Evolutionary conservation across 2,329 filamentous ascomycete species (phyloP).

Genomic region (Trichoderma koningiopsis): DNA sequence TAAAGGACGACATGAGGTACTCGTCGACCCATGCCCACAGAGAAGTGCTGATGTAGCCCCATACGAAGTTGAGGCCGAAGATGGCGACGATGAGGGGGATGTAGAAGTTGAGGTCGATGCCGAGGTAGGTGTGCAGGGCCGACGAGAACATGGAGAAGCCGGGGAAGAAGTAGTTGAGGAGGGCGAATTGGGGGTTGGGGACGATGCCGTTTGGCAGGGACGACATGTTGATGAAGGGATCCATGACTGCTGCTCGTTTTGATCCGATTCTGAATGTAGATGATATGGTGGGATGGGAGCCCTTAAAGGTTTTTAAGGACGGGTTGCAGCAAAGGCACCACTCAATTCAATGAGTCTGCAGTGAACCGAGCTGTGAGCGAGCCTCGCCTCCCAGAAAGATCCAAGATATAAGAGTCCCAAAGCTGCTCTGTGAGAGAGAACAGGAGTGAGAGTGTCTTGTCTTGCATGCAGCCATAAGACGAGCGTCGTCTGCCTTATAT

Average conservation of each 20-base stretch:
- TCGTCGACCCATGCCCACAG: conserved; percentile 51
- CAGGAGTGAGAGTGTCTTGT: background rate
- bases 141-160: conserved; percentile 62
- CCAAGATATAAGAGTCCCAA: background rate
- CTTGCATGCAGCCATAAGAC: background rate
- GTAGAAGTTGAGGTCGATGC: conserved; percentile 65
- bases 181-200: conserved; percentile 44
- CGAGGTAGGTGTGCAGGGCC: conserved; percentile 56
- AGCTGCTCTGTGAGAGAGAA: background rate
- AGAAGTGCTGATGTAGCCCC: conserved; percentile 55
- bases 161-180: conserved; percentile 66
- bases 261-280: background rate
- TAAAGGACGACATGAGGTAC: conserved; percentile 66
- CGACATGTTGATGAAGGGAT: conserved; percentile 32
- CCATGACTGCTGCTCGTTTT: conserved; percentile 30
- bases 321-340: background rate
- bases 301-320: background rate
- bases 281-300: background rate
- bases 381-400: background rate
- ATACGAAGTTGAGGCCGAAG: conserved; percentile 52
- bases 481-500: background rate
- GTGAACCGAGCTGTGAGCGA: background rate
- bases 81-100: conserved; percentile 58
- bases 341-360: background rate
- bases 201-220: conserved; percentile 25